Conservation (phyloP, 1,284 basidiomycete genomes). For the Sanghuangporus weigelae region DNA sequence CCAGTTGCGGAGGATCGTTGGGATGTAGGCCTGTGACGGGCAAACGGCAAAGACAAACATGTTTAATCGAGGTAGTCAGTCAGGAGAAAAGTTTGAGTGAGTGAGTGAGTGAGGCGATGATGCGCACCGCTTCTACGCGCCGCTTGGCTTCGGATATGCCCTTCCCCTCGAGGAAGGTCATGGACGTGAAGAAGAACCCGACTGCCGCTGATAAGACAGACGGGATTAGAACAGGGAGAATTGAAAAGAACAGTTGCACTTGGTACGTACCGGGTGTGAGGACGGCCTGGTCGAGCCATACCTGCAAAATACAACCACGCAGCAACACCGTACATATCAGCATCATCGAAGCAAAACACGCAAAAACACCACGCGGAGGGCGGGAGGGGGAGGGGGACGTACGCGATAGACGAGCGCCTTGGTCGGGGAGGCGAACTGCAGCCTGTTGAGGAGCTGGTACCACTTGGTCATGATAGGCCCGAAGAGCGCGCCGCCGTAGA, state of each 20-base stretch:
- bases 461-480: conserved; percentile 71
- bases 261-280: conserved; percentile 52
- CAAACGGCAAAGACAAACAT: background rate
- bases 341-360: background rate
- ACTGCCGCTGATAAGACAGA: conserved; percentile 44
- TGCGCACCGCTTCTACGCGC: conserved; percentile 49
- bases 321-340: too few species aligned
- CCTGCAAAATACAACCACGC: conserved; percentile 34
- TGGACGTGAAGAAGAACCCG: conserved; percentile 68
- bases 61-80: background rate
- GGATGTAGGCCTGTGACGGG: conserved; percentile 49
- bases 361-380: background rate
- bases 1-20: conserved; percentile 74
- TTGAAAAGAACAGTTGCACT: background rate
- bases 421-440: conserved; percentile 55
- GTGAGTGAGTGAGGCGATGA: background rate
- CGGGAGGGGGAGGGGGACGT: conserved; percentile 20
- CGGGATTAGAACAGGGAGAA: background rate
- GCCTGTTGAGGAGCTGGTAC: conserved; percentile 59
- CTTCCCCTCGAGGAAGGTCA: conserved; percentile 71
- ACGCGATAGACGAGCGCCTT: conserved; percentile 58
- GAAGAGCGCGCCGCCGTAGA: conserved; percentile 71
- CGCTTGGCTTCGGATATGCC: conserved; percentile 46
- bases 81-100: background rate
- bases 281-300: conserved; percentile 70